Base-by-base conservation (phyloP, 2,329 filamentous ascomycete genomes). In the Cladophialophora psammophila region DNA sequence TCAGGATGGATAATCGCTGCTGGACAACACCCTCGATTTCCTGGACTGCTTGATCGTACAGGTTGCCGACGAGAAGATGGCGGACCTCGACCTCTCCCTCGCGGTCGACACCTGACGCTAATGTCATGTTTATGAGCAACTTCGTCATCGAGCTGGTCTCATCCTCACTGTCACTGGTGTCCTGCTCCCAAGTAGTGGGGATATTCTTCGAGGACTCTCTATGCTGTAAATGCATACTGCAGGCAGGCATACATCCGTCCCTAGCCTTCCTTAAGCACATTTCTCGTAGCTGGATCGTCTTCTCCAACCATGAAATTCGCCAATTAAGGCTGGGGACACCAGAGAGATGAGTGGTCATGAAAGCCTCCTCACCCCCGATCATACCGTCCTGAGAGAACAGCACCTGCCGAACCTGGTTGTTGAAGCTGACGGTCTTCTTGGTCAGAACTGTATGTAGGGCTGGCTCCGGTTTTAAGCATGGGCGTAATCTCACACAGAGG, bases 371-470 rank as follows among this genome's bases (percentile, higher is more conserved):
- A 15, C 45, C 18, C 5, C 56, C 56, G 42, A 59, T 18, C 3
- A 48, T 26, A 18, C 20, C 26, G 18, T 32, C n/a, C 26, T 12
- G 18, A 12, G 18, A 40, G 26, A 42, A 59, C 13, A 18, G 3
- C 6, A 48, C 36, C 26, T 42, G 20, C 12, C 26, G 38, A 9
- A 59, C 26, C 20, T 26, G 6, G 18, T 45, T 32, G 56, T 48
- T 59, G 38, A 59, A 59, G 9, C 35, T 48, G 56, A 59, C 38
- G 12, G 38, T 13, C 18, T 45, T 59, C 36, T 34, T 42, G 9
- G 12, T 10, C 8, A 20, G 13, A 13, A 3, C 9, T 12, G 5
- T 26, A 4, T 13, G 4, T 26, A 26, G 18, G 20, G 13, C 20
- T 50, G 10, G 45, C 2, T 31, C 20, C 13, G 45, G 26, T 50